Base-by-base conservation (phyloP, 108 stramenopile species). In the Cyclostephanos tholiformis region DNA sequence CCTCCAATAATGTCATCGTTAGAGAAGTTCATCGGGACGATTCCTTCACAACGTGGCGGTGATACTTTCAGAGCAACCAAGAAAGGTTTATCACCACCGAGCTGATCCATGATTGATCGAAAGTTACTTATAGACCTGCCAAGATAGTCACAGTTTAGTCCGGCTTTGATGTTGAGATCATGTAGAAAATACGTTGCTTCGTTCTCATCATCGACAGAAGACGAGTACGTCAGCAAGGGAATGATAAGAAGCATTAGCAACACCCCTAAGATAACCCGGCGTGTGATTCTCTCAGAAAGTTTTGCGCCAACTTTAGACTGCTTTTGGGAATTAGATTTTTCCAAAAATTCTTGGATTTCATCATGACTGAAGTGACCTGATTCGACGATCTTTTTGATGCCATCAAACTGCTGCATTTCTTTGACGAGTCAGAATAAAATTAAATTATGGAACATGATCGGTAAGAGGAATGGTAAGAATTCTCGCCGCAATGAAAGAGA, bases 231-330 rank as follows among this genome's bases (percentile, higher is more conserved):
- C 59, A 87, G 60, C 55, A 86, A 66, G 36, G 86, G 86, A 16
- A 89, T 83, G 23, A 87, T 46, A 56, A 82, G 72, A 50, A 90
- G 76, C 86, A 90, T 87, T 60, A 83, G 41, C 35, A 90, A 76
- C 10, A 90, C 87, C 17, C 72, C 76, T 22, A 88, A 65, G 57
- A 90, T 87, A 13, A 90, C 89, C 36, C 88, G 74, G 10, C 88
- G 78, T 22, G 82, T 92, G 46, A 90, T 92, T 39, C 87, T 84
- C 39, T 92, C 91, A 52, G 86, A 86, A 39, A 92, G 76, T 53
- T 83, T 85, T 4, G 80, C 84, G 16, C 91, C 91, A 62, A 92
- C 86, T 69, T 87, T 83, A 55, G 79, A 82, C 57, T 85, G 85
- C 53, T 84, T 83, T 16, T 84, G 68, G 22, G 77, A 43, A 48